Percentiles rank a stretch among this genome's conserved stretches.
These are phyloP conservation scores for Candida silvatica DNA, from an alignment of 805 yeast species.

Conservation along the genomic window DNA sequence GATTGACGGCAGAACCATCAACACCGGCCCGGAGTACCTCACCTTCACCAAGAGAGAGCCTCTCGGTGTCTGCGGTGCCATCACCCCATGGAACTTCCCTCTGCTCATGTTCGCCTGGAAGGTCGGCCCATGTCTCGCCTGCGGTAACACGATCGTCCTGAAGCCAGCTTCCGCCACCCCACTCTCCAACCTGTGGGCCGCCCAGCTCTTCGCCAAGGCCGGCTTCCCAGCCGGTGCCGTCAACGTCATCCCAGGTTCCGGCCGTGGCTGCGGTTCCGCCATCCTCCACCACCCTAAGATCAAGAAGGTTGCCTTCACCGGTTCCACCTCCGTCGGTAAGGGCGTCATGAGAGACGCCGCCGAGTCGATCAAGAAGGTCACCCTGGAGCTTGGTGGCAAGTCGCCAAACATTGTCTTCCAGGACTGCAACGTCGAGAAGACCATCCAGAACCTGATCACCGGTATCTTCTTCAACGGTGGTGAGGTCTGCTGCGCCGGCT, in stretches of 20 bases:
- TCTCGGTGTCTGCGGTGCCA: slow-evolving; percentile 75
- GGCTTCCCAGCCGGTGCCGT: slow-evolving; percentile 73
- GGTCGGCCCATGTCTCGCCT: slow-evolving; percentile 68
- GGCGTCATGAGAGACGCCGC: slow-evolving; percentile 63
- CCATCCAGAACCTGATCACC: slow-evolving; percentile 40
- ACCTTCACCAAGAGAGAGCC: slow-evolving; percentile 67
- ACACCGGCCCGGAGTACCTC: slow-evolving; percentile 55
- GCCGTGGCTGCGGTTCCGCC: slow-evolving; percentile 65
- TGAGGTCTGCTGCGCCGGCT: slow-evolving; percentile 79
- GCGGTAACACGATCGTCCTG: slow-evolving; percentile 66
- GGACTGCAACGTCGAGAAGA: slow-evolving; percentile 53
- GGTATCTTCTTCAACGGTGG: slow-evolving; percentile 79
- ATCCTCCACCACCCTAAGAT: slow-evolving; percentile 60
- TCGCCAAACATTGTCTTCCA: slow-evolving; percentile 69
- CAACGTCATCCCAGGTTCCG: slow-evolving; percentile 68
- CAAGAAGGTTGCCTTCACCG: slow-evolving; percentile 74
- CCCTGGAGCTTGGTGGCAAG: slow-evolving; percentile 80
- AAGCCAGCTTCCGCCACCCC: slow-evolving; percentile 78
- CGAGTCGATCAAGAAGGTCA: slow-evolving; percentile 68
- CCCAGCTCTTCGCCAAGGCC: slow-evolving; percentile 53
- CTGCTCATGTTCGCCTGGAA: slow-evolving; percentile 75
- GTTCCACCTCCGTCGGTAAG: slow-evolving; percentile 72
- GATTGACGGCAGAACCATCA: slow-evolving; percentile 53
- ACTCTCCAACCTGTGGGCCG: slow-evolving; percentile 58
- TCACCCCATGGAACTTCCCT: slow-evolving; percentile 84